Percentiles rank a stretch among this genome's conserved stretches.
phyloP scores from a whole-genome alignment of 2,329 filamentous ascomycete species.

The Phaeosphaeriaceae sp. region DNA sequence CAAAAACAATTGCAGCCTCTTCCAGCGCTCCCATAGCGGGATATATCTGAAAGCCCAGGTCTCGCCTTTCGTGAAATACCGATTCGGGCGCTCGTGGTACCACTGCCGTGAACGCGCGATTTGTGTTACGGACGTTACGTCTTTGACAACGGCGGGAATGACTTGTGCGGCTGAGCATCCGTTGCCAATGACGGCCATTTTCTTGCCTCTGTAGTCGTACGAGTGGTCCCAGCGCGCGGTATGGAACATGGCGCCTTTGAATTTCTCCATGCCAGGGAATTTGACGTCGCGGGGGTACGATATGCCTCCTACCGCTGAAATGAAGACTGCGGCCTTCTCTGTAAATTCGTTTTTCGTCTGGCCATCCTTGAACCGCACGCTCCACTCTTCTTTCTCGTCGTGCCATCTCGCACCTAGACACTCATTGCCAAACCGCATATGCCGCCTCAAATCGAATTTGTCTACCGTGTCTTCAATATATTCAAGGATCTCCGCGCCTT shows the following conservation, averaged over 20 bases:
- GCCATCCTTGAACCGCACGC: slow-evolving; percentile 52
- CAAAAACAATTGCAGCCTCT: slow-evolving; percentile 14
- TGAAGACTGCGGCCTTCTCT: slow-evolving; percentile 48
- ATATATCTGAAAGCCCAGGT: slow-evolving; percentile 43
- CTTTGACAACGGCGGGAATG: slow-evolving; percentile 47
- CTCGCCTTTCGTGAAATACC: slow-evolving; percentile 31
- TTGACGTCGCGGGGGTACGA: slow-evolving; percentile 36
- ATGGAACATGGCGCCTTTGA: slow-evolving; percentile 50
- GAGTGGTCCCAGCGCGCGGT: slow-evolving; percentile 54
- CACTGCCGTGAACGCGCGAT: slow-evolving; percentile 40
- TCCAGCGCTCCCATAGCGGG: slow-evolving; percentile 36
- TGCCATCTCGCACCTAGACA: slow-evolving; percentile 56
- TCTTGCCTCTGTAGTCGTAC: slow-evolving; percentile 48
- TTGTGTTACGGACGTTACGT: slow-evolving; percentile 49
- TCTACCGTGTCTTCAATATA: slow-evolving; percentile 58
- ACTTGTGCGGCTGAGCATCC: slow-evolving; percentile 53
- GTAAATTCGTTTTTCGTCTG: slow-evolving; percentile 43
- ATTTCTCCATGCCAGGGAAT: slow-evolving; percentile 50
- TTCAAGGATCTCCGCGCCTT: slow-evolving; percentile 53
- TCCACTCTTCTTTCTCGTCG: slow-evolving; percentile 55
- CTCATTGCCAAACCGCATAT: slow-evolving; percentile 57
- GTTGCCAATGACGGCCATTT: slow-evolving; percentile 53
- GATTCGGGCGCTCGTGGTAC: slow-evolving; percentile 47
- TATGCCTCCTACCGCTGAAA: slow-evolving; percentile 51
- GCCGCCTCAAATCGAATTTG: slow-evolving; percentile 55